Evolutionary conservation across 495 filamentous ascomycete genomes (phyloP).

Genomic region (Trypethelium eluteriae): DNA sequence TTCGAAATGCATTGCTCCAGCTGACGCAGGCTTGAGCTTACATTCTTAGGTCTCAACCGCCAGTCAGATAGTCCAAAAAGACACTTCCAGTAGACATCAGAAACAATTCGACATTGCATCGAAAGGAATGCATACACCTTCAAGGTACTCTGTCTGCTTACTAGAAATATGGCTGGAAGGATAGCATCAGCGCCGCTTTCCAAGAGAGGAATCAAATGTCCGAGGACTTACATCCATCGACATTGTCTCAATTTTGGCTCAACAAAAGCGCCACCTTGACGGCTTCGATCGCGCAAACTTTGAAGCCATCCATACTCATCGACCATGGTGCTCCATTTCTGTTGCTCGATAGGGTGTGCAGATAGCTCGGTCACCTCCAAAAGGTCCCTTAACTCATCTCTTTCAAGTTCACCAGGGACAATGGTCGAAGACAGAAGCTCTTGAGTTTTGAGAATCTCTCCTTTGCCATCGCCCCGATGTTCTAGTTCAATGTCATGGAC

Average conservation of each 20-base stretch:
- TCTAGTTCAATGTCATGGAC: conserved; percentile 34
- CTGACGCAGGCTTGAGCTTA: conserved; percentile 22
- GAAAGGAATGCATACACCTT: conserved; percentile 22
- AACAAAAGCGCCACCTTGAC: conserved; percentile 26
- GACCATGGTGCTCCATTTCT: conserved; percentile 25
- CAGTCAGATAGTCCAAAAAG: conserved; percentile 29
- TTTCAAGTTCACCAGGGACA: conserved; percentile 23
- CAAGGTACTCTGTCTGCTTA: conserved; percentile 35
- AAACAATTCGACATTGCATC: not conserved
- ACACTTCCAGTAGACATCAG: conserved; percentile 15
- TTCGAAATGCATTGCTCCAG: conserved; percentile 30
- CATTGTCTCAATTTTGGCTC: conserved; percentile 25
- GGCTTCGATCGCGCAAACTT: conserved; percentile 24
- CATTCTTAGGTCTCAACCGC: conserved; percentile 15
- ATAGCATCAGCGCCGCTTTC: not conserved
- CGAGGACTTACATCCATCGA: conserved; percentile 30
- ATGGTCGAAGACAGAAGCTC: conserved; percentile 30
- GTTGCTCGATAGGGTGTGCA: conserved; percentile 30
- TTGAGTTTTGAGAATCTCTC: conserved; percentile 31
- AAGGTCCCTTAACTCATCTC: conserved; percentile 19
- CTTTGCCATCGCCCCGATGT: conserved; percentile 20
- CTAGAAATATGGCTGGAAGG: conserved; percentile 32
- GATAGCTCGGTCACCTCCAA: conserved; percentile 17
- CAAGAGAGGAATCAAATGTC: not conserved
- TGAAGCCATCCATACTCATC: conserved; percentile 38